These are phyloP conservation scores for Sherardia arvensis DNA, from an alignment of 257 asterid genomes.

Conservation along the genomic window DNA sequence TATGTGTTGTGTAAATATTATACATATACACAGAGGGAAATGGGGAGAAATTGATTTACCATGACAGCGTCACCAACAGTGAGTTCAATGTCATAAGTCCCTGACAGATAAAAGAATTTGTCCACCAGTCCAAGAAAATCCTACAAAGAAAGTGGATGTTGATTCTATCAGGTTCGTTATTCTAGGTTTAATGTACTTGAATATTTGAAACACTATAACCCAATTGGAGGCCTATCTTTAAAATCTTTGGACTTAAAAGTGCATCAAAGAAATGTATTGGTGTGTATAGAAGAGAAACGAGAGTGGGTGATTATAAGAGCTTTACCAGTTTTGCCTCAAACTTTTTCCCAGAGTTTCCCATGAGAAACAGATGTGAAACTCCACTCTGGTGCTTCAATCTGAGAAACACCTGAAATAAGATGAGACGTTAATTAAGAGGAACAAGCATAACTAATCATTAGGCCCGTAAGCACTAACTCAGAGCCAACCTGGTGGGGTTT, in stretches of 20 bases:
- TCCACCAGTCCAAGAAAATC: slow-evolving; percentile 97
- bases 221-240: neutral
- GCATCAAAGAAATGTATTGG: slow-evolving; percentile 2
- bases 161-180: neutral
- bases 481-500: slow-evolving; percentile 80
- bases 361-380: slow-evolving; percentile 83
- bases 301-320: slow-evolving; percentile 20
- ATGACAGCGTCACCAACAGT: slow-evolving; percentile 83
- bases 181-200: neutral
- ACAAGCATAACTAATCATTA: slow-evolving; percentile 5
- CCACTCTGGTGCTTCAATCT: slow-evolving; percentile 73
- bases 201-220: neutral
- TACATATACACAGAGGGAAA: no score
- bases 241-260: neutral
- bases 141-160: slow-evolving; percentile 35
- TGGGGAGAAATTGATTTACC: slow-evolving; percentile 34
- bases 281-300: slow-evolving; percentile 1
- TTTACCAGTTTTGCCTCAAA: slow-evolving; percentile 66
- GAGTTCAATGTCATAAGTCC: slow-evolving; percentile 75
- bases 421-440: slow-evolving; percentile 13
- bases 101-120: slow-evolving; percentile 79
- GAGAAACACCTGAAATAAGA: slow-evolving; percentile 66
- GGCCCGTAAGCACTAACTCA: slow-evolving; percentile 5
- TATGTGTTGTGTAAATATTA: neutral
- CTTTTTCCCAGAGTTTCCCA: slow-evolving; percentile 58